phyloP scores from a whole-genome alignment of 1,139 yeast genomes.

The Petasospora rhodanensis region DNA sequence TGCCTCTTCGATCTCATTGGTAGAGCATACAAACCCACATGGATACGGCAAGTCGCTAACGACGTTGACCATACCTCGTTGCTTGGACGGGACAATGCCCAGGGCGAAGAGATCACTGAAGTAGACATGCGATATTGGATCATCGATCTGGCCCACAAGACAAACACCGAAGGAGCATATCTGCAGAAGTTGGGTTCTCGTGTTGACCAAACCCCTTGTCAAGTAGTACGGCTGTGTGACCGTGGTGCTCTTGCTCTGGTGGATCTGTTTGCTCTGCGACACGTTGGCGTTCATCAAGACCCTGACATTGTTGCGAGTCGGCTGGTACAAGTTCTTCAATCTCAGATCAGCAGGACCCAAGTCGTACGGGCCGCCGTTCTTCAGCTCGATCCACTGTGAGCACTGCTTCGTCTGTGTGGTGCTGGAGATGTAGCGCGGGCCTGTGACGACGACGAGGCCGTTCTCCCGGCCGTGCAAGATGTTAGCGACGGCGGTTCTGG shows the following conservation, averaged over 20 bases:
- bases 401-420: constrained; percentile 36
- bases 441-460: constrained; percentile 31
- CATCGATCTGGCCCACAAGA: constrained; percentile 40
- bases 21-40: constrained; percentile 2
- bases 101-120: constrained; percentile 38
- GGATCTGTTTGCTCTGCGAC: too few relatives aligned
- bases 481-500: neutral
- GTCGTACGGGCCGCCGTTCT: constrained; percentile 15
- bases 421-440: constrained; percentile 34
- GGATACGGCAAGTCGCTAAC: constrained; percentile 5
- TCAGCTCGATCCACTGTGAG: constrained; percentile 38
- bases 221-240: constrained; percentile 33
- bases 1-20: neutral
- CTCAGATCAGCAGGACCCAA: constrained; percentile 1
- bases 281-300: constrained; percentile 14
- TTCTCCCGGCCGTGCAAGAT: neutral
- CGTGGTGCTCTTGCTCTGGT: too few relatives aligned
- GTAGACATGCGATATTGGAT: constrained; percentile 44
- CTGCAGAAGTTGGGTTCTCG: constrained; percentile 36
- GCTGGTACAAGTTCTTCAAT: constrained; percentile 1
- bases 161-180: constrained; percentile 32
- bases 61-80: constrained; percentile 5
- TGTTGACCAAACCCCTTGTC: constrained; percentile 37
- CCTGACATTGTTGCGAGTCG: neutral
- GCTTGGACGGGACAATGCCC: constrained; percentile 27